Evolutionary conservation across 345 rosid species (phyloP), one percentile per base, ranked within the genome.

Genomic region (Noccaea caerulescens): DNA sequence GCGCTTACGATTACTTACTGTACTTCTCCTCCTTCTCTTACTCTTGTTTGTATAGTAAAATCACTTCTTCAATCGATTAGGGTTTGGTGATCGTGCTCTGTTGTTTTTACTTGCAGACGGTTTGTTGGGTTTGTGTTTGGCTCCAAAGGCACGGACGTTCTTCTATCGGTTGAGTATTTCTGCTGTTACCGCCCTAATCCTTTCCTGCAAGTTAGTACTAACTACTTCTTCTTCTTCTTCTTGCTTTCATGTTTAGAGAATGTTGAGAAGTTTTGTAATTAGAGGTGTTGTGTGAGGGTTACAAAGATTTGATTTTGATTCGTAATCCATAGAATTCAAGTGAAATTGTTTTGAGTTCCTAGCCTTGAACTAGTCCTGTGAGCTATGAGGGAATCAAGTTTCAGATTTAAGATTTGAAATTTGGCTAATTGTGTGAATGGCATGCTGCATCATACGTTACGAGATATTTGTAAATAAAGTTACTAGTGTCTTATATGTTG

Each of bases 161-260:
- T 93, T 66, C 77, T 82, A 13, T 82, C 86, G 4, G 80, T 87
- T n/a, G 97, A 89, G 80, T 50, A 70, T 46, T 84, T 72, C 67
- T 91, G 88, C 44, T 94, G 97, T 76, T 84, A 89, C 57, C 94
- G 99, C 63, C 88, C 99, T 55, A 94, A 94, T 63, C 96, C 98
- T 41, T 46, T 84, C 1, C 77, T 94, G 13, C 98, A 89, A 89
- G 96, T 89, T 59, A 71, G 76, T 64, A 36, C 13, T 25, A 25
- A 25, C 27, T 25, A 1, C 30, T 3, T 27, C 30, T 27, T 27
- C 4, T 56, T 20, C 10, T 12, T 30, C 63, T 52, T 51, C 4
- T 54, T 54, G 5, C 11, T 43, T 41, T 38, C 25, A 53, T 55
- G 23, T 42, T 13, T 38, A 6, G 10, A 36, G n/a, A n/a, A n/a